Evolutionary conservation across 345 rosid species (phyloP).

Genomic region (Cardiospermum halicacabum): DNA sequence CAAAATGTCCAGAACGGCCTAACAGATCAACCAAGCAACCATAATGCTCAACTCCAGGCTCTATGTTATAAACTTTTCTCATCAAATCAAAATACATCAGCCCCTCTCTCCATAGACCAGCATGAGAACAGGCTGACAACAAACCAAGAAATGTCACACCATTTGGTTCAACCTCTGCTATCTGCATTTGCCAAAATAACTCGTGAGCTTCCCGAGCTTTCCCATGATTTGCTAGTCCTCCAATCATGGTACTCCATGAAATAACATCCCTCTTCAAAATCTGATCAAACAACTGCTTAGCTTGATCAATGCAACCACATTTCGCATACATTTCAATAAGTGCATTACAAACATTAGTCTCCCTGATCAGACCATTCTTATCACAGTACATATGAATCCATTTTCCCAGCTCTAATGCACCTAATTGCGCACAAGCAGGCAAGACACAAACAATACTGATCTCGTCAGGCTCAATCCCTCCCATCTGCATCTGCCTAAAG

Average conservation of each 20-base stretch:
- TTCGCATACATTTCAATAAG: slow-evolving; percentile 58
- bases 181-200: slow-evolving; percentile 44
- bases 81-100: slow-evolving; percentile 40
- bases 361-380: slow-evolving; percentile 22
- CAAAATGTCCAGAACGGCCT: slow-evolving; percentile 40
- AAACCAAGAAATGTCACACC: slow-evolving; percentile 50
- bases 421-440: slow-evolving; percentile 55
- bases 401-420: slow-evolving; percentile 49
- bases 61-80: slow-evolving; percentile 34
- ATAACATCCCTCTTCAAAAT: slow-evolving; percentile 40
- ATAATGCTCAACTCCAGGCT: slow-evolving; percentile 44
- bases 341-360: slow-evolving; percentile 37
- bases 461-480: slow-evolving; percentile 44
- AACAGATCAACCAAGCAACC: slow-evolving; percentile 52
- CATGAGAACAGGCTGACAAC: slow-evolving; percentile 47
- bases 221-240: slow-evolving; percentile 57
- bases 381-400: slow-evolving; percentile 50
- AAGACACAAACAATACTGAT: slow-evolving; percentile 44
- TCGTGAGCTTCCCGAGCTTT: slow-evolving; percentile 31
- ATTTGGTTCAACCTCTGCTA: slow-evolving; percentile 34
- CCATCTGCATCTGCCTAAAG: slow-evolving; percentile 38
- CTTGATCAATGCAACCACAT: slow-evolving; percentile 47
- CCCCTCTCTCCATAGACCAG: slow-evolving; percentile 45
- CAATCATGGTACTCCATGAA: slow-evolving; percentile 67
- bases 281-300: slow-evolving; percentile 31